Percentiles rank a stretch among this genome's conserved stretches.
Conservation (phyloP, 805 yeast genomes). For the Cyberlindnera subsufficiens region DNA sequence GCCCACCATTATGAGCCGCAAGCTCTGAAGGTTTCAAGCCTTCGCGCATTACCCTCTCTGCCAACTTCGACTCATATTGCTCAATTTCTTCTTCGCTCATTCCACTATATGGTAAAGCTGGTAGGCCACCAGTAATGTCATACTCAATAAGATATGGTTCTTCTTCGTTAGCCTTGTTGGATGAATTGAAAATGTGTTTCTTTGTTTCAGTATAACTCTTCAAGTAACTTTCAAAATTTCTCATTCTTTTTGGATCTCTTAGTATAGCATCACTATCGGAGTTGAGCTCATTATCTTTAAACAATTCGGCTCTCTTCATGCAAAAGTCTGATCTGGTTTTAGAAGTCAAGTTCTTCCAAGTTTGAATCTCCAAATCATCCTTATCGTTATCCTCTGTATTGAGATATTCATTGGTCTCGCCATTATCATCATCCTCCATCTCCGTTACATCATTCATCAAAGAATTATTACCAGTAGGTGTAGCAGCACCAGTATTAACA, state of each 20-base stretch:
- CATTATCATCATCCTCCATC: constrained; percentile 28
- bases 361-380: constrained; percentile 68
- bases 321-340: constrained; percentile 74
- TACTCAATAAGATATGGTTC: constrained; percentile 67
- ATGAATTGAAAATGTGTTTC: constrained; percentile 19
- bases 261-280: constrained; percentile 63
- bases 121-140: constrained; percentile 76
- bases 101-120: constrained; percentile 54
- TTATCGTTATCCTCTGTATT: constrained; percentile 52
- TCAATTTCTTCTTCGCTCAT: constrained; percentile 41
- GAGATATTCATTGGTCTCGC: constrained; percentile 35
- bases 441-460: constrained; percentile 5
- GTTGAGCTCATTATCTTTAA: constrained; percentile 54
- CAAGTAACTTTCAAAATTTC: constrained; percentile 35
- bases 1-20: constrained; percentile 44
- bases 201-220: constrained; percentile 28
- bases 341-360: constrained; percentile 83
- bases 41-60: constrained; percentile 32
- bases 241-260: constrained; percentile 65
- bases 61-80: constrained; percentile 36
- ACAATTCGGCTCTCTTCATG: constrained; percentile 57
- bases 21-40: constrained; percentile 35
- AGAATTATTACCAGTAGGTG: constrained; percentile 2
- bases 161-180: constrained; percentile 22
- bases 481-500: background rate